Evolutionary conservation across 225 moss, liverwort and hornwort genomes (phyloP).

Genomic region (Marchantia polymorpha): DNA sequence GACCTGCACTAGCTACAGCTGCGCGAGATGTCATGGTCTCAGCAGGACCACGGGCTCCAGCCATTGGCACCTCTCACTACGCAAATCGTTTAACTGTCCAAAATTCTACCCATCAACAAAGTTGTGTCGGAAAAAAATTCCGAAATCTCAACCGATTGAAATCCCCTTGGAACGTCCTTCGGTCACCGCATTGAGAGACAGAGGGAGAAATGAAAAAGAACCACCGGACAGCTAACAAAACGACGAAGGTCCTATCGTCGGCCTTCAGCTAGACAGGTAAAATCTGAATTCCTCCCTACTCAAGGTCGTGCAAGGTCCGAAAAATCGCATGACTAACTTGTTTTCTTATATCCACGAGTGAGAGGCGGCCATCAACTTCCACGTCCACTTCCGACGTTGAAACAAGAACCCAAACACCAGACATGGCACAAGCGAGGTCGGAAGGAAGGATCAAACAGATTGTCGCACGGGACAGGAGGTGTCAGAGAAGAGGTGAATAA

Average conservation of each 20-base stretch:
- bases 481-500: slow-evolving; percentile 1
- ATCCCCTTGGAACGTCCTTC: neutral
- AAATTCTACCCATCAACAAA: neutral
- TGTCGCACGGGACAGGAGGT: neutral
- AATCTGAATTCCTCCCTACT: slow-evolving; percentile 9
- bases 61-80: slow-evolving; percentile 27
- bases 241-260: neutral
- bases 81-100: neutral
- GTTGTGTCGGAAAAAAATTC: neutral
- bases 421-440: neutral
- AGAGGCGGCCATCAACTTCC: slow-evolving; percentile 14
- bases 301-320: slow-evolving; percentile 10
- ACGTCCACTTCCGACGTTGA: neutral
- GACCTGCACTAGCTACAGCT: slow-evolving; percentile 37
- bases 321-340: slow-evolving; percentile 3
- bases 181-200: too few species aligned
- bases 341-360: neutral
- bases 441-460: neutral
- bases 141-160: too few species aligned
- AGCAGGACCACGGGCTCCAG: slow-evolving; percentile 39
- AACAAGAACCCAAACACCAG: neutral
- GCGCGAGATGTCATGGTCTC: slow-evolving; percentile 43
- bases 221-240: neutral
- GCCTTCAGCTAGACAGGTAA: slow-evolving; percentile 17
- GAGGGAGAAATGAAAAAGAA: neutral